Percentiles rank a stretch among this genome's conserved stretches.
Conservation (phyloP, 2,329 filamentous ascomycete species). For the Hymenoscyphus scutula region DNA sequence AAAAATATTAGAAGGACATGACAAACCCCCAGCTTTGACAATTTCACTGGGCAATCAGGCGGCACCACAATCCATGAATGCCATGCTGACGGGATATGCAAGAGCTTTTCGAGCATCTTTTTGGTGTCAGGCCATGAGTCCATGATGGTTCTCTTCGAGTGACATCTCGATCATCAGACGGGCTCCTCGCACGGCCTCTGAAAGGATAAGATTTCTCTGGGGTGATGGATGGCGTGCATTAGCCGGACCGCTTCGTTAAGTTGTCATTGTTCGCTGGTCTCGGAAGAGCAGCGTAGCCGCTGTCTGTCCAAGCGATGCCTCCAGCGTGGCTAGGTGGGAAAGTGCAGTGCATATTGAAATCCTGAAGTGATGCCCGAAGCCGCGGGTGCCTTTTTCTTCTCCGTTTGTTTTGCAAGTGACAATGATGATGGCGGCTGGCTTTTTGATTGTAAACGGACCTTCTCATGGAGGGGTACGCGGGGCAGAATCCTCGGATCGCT, state of each 20-base stretch:
- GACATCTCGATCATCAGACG: slow-evolving; percentile 28
- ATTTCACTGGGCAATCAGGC: not conserved
- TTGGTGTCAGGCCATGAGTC: slow-evolving; percentile 20
- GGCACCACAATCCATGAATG: not conserved
- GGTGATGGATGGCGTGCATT: slow-evolving; percentile 35
- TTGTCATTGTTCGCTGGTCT: slow-evolving; percentile 24
- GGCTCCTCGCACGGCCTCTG: slow-evolving; percentile 18
- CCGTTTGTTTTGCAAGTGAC: slow-evolving; percentile 23
- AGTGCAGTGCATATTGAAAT: slow-evolving; percentile 8
- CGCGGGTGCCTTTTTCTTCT: slow-evolving; percentile 19
- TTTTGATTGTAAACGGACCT: slow-evolving; percentile 3
- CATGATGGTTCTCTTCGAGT: slow-evolving; percentile 16
- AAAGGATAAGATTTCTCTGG: slow-evolving; percentile 9
- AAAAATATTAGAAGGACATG: not conserved
- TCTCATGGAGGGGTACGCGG: slow-evolving; percentile 4
- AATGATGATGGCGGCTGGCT: slow-evolving; percentile 21
- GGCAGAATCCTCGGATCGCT: slow-evolving; percentile 15
- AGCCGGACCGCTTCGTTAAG: slow-evolving; percentile 26
- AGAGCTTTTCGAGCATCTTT: slow-evolving; percentile 3
- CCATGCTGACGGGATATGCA: slow-evolving; percentile 9
- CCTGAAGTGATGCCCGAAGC: slow-evolving; percentile 21
- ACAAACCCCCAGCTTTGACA: not conserved
- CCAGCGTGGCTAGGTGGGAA: not conserved
- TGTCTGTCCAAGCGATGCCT: not conserved
- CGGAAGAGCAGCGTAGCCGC: not conserved